These are phyloP conservation scores for Hymenoscyphus fraxineus DNA, from an alignment of 2,329 filamentous ascomycete genomes.

Conservation along the genomic window DNA sequence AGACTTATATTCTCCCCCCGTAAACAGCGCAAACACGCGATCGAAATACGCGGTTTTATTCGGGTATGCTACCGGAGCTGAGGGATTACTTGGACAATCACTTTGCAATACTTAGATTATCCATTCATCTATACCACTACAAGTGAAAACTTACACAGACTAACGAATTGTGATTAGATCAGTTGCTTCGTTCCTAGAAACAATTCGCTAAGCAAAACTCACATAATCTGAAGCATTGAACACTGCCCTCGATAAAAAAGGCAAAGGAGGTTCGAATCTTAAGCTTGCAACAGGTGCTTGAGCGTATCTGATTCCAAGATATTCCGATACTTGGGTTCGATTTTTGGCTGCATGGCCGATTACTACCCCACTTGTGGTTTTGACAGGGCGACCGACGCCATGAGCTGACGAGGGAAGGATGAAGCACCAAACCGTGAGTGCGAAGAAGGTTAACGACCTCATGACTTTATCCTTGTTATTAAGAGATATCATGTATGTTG, in stretches of 20 bases:
- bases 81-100: neutral
- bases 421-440: neutral
- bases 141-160: neutral
- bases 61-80: neutral
- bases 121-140: too few relatives aligned
- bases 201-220: neutral
- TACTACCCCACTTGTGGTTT: slow-evolving; percentile 17
- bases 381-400: neutral
- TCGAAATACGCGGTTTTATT: neutral
- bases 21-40: neutral
- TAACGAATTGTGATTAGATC: neutral
- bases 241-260: neutral
- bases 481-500: neutral
- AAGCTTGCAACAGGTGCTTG: slow-evolving; percentile 36
- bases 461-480: neutral
- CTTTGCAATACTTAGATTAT: neutral
- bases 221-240: neutral
- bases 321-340: slow-evolving; percentile 30
- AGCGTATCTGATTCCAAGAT: slow-evolving; percentile 39
- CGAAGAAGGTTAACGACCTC: neutral
- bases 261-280: slow-evolving; percentile 31
- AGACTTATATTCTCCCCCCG: neutral
- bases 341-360: slow-evolving; percentile 22
- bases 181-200: neutral
- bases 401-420: neutral